phyloP scores from a whole-genome alignment of 768 basidiomycete genomes.

The Boletus sp. region DNA sequence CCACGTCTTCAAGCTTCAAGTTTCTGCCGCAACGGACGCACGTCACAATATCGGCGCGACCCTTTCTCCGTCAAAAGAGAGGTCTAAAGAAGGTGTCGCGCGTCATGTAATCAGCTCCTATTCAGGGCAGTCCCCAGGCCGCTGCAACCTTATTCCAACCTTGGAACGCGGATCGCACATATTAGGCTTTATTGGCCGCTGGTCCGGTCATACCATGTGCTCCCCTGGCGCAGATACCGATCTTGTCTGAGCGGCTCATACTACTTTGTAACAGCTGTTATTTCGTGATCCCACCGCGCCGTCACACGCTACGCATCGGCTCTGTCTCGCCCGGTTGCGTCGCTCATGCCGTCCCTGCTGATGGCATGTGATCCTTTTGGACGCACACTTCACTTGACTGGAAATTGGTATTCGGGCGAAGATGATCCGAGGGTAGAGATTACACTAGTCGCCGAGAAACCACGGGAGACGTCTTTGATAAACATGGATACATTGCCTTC shows the following conservation, averaged over 20 bases:
- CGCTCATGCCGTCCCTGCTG: constrained; percentile 3
- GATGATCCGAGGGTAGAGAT: not conserved
- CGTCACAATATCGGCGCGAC: not conserved
- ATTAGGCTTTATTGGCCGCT: constrained; percentile 5
- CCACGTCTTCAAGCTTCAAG: too few species aligned
- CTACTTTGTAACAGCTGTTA: not conserved
- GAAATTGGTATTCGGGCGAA: not conserved
- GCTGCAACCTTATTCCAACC: too few species aligned
- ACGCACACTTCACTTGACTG: not conserved
- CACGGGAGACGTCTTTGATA: not conserved
- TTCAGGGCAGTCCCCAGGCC: not conserved
- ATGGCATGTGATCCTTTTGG: not conserved
- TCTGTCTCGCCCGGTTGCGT: not conserved
- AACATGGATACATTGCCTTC: not conserved
- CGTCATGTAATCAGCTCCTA: not conserved
- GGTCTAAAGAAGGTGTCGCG: not conserved
- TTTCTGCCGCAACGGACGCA: not conserved
- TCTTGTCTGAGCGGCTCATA: not conserved
- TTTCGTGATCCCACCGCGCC: constrained; percentile 1
- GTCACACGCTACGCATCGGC: constrained; percentile 1
- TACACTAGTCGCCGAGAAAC: not conserved
- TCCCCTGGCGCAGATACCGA: not conserved
- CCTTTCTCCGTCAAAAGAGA: not conserved
- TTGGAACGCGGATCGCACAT: not conserved
- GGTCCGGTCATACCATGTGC: not conserved